Conservation (phyloP, 192 early-diverging fungal species). For the Obelidium mucronatum region DNA sequence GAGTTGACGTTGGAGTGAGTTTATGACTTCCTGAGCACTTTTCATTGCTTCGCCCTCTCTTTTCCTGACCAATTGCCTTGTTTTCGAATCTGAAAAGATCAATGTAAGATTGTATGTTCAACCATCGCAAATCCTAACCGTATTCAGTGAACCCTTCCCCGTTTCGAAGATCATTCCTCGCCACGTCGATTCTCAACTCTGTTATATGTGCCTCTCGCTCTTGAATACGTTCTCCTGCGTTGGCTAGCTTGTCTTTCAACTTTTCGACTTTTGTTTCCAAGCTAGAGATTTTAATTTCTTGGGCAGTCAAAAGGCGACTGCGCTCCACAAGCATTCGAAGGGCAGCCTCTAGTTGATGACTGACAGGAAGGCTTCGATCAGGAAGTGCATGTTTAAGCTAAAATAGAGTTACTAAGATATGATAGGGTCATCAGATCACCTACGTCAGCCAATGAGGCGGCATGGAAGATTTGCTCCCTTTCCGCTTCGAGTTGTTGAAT, state of each 20-base stretch:
- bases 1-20: conserved; percentile 56
- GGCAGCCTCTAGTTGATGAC: conserved; percentile 57
- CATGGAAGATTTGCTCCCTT: conserved; percentile 52
- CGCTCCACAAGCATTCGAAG: conserved; percentile 53
- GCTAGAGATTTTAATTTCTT: conserved; percentile 49
- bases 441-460: conserved; percentile 46
- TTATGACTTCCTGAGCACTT: conserved; percentile 47
- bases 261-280: conserved; percentile 42
- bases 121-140: neutral
- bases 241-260: conserved; percentile 27
- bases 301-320: conserved; percentile 38
- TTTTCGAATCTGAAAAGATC: neutral
- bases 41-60: conserved; percentile 50
- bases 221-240: conserved; percentile 21
- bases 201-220: conserved; percentile 38
- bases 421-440: neutral
- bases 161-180: conserved; percentile 18
- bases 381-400: conserved; percentile 49
- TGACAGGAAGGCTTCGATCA: conserved; percentile 54
- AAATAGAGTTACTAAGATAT: neutral
- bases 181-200: conserved; percentile 31
- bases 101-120: neutral
- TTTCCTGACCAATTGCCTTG: conserved; percentile 8
- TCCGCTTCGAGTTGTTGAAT: conserved; percentile 53
- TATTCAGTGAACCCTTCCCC: conserved; percentile 19